phyloP scores from a whole-genome alignment of 2,329 filamentous ascomycete species.

The Aspergillus pseudoglaucus region DNA sequence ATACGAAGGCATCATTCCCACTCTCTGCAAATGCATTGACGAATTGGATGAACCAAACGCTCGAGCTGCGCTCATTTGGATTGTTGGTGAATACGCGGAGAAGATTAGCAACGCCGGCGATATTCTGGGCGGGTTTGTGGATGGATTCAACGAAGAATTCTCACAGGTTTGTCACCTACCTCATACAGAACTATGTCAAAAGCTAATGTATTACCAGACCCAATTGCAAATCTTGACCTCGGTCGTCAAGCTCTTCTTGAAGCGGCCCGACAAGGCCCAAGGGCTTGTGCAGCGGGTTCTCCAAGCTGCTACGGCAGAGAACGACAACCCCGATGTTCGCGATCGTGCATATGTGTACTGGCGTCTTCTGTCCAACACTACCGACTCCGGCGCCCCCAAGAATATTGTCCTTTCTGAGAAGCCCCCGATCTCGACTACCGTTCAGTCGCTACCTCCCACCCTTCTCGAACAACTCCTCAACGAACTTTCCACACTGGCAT shows the following conservation, averaged over 20 bases:
- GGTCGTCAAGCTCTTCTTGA: conserved; percentile 94
- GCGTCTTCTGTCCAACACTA: conserved; percentile 74
- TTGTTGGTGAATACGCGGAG: conserved; percentile 97
- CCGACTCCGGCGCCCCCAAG: conserved; percentile 85
- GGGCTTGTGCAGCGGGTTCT: conserved; percentile 89
- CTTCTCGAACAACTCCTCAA: conserved; percentile 84
- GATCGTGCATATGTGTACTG: conserved; percentile 98
- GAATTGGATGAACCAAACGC: conserved; percentile 93
- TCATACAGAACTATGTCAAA: background rate
- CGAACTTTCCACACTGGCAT: conserved; percentile 89
- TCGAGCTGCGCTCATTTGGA: conserved; percentile 90
- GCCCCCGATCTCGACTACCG: conserved; percentile 88
- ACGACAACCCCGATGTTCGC: conserved; percentile 94
- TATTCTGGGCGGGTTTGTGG: conserved; percentile 84
- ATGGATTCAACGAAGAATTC: conserved; percentile 92
- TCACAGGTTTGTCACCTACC: conserved; percentile 61
- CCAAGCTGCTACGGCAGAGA: conserved; percentile 85
- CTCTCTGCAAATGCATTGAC: conserved; percentile 92
- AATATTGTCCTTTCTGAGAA: conserved; percentile 90
- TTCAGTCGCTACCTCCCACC: conserved; percentile 75
- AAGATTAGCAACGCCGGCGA: conserved; percentile 99
- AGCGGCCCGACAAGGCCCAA: conserved; percentile 90
- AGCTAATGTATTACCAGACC: conserved; percentile 54
- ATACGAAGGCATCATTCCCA: conserved; percentile 96
- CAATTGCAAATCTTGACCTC: conserved; percentile 96